Conservation (phyloP, 805 yeast species). For the Yarrowia porcina region DNA sequence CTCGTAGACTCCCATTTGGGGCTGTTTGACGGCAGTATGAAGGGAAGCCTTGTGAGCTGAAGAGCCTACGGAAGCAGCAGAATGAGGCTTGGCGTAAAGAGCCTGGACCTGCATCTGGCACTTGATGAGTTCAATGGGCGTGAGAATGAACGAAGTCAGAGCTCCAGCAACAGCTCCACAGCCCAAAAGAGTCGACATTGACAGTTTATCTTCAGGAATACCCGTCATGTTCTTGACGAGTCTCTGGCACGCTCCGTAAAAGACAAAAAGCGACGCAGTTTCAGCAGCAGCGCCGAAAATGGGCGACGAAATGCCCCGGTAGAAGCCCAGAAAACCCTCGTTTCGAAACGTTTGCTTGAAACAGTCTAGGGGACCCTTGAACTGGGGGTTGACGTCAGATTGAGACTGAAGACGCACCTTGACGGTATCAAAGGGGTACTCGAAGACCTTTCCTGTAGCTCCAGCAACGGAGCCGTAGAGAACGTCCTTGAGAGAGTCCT, state of each 20-base stretch:
- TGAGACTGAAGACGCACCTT: constrained; percentile 85
- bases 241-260: constrained; percentile 29
- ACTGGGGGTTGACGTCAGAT: constrained; percentile 51
- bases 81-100: constrained; percentile 31
- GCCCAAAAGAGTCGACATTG: constrained; percentile 47
- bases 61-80: constrained; percentile 29
- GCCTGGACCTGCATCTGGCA: constrained; percentile 78
- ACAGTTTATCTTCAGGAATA: constrained; percentile 32
- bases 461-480: constrained; percentile 56
- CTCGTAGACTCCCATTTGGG: constrained; percentile 33
- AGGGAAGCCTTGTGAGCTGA: constrained; percentile 32
- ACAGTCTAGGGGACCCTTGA: constrained; percentile 62
- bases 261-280: constrained; percentile 71
- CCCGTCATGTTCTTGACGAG: constrained; percentile 27
- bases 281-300: constrained; percentile 88
- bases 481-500: constrained; percentile 31
- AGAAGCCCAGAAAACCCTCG: constrained; percentile 80
- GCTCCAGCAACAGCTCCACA: constrained; percentile 85
- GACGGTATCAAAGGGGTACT: constrained; percentile 89
- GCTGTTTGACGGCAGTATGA: constrained; percentile 25
- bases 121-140: constrained; percentile 90
- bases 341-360: constrained; percentile 54
- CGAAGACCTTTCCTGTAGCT: constrained; percentile 76
- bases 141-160: constrained; percentile 73
- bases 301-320: constrained; percentile 76